Base-by-base conservation (phyloP, 1,139 yeast genomes). In the Sugiyamaella paludigena region DNA sequence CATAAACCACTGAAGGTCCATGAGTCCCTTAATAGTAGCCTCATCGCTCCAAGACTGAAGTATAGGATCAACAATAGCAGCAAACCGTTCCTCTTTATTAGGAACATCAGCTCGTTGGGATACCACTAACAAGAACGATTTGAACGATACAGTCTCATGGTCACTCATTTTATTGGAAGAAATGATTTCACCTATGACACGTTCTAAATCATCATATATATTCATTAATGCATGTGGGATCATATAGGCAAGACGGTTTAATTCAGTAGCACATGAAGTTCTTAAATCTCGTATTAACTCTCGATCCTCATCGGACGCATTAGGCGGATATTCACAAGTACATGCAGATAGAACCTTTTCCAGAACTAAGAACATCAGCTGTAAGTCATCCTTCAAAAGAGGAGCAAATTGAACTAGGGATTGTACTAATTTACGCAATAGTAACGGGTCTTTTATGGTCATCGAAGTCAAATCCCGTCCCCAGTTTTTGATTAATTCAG, bases 381-480 rank as follows among this genome's bases (percentile, higher is more conserved):
- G 58, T 39, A 82, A 80, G 12, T 80, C 82, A 57, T 87, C 92
- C 60, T 87, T 87, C 52, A 92, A 72, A 54, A 89, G 73, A 1
- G 98, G 96, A n/a, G 97, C 87, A 66, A 92, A 92, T 65, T 92
- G 95, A n/a, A 94, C 98, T 58, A 91, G 76, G 2, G 96, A 87
- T 68, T 92, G 98, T 13, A 89, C 86, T 62, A 88, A 87, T 59
- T 88, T 89, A 57, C 96, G 79, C 54, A 87, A 76, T 42, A 94
- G 70, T 54, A 86, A 75, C 1, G 98, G 97, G 55, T 89, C 91
- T 29, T 84, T 78, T 36, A 87, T 75, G 52, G 82, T 80, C 78
- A 92, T 78, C 24, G 83, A 84, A 50, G 91, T 72, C 52, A 92
- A 72, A 57, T 88, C 79, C 54, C 84, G 84, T 45, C 96, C 89